A percentile compares a stretch with the other conserved stretches of the same genome.
phyloP scores from a whole-genome alignment of 2,329 filamentous ascomycete genomes.

The Cadophora sp. region DNA sequence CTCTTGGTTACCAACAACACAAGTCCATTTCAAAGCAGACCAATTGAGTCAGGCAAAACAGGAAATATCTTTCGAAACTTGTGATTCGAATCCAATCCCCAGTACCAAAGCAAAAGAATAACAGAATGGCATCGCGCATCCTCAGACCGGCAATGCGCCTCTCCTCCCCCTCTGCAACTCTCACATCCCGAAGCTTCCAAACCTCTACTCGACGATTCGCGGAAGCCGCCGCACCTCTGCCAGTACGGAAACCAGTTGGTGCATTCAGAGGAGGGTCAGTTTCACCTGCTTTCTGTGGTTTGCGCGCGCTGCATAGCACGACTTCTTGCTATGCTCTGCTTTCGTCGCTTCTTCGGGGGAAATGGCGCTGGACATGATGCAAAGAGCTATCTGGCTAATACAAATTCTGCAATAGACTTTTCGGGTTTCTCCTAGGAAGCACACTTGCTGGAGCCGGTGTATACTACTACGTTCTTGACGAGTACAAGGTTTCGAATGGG shows the following conservation, averaged over 20 bases:
- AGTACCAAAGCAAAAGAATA: not conserved
- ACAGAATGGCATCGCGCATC: conserved; percentile 52
- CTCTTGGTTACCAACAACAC: conserved; percentile 10
- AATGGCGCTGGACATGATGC: not conserved
- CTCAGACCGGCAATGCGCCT: conserved; percentile 49
- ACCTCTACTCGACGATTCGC: conserved; percentile 47
- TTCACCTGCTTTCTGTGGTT: not conserved
- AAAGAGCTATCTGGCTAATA: conserved; percentile 15
- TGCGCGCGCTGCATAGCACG: not conserved
- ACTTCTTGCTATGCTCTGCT: not conserved
- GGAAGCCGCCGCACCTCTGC: conserved; percentile 50
- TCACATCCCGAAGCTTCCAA: conserved; percentile 44
- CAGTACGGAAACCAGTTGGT: conserved; percentile 70
- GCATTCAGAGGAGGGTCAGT: conserved; percentile 74
- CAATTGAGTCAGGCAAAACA: not conserved
- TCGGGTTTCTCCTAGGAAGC: conserved; percentile 89
- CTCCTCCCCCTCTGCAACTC: conserved; percentile 39
- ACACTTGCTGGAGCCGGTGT: conserved; percentile 79
- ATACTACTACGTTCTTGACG: conserved; percentile 91
- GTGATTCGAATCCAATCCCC: not conserved
- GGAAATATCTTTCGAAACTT: not conserved
- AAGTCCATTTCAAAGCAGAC: conserved; percentile 10
- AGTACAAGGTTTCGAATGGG: conserved; percentile 94
- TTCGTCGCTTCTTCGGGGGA: not conserved
- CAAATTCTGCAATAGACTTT: conserved; percentile 63